Evolutionary conservation across 2,329 filamentous ascomycete species (phyloP), one percentile per base, ranked within the genome.

Genomic region (Leptosphaerulina australis): DNA sequence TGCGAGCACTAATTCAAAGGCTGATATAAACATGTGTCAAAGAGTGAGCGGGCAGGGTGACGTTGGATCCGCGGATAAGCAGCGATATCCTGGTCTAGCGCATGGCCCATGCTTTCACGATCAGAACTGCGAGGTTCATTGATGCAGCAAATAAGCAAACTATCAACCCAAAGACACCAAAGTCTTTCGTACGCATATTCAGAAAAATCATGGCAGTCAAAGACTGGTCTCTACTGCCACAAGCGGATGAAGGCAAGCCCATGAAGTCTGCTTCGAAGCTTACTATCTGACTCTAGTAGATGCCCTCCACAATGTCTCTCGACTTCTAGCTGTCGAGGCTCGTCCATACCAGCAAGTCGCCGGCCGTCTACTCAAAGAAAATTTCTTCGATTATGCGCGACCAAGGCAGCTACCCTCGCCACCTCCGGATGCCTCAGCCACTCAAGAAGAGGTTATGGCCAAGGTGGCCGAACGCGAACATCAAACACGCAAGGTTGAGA

Each of bases 301-400:
- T 71, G 87, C 91, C 57, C 86, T 97, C 28, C 93, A 97, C 78
- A 93, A 92, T 67, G 63, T 71, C 35, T 83, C 83, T 22, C 90
- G 93, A 31, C 87, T 97, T 3, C 83, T 97, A 28, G 89, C 90
- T 57, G 88, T 97, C 54, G 93, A 97, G 78, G 90, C 96, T 69
- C 91, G 91, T 50, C 91, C 91, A 0, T 97, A 96, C 78, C 90
- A 90, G 72, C 88, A 92, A 53, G 85, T 97, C 52, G 90, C 89
- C 17, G 91, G 91, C 74, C 87, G 89, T 24, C 83, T 97, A 7
- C 80, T 90, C 4, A 81, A 83, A 17, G 83, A 88, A 12, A 83
- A 85, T 44, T 84, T 87, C 15, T 80, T 90, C 22, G 79, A 88
- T 14, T 77, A 80, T 51, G 76, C 74, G 44, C 78, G 79, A 35